These are phyloP conservation scores for Malus hybrid DNA, from an alignment of 331 rosid genomes.

Conservation along the genomic window DNA sequence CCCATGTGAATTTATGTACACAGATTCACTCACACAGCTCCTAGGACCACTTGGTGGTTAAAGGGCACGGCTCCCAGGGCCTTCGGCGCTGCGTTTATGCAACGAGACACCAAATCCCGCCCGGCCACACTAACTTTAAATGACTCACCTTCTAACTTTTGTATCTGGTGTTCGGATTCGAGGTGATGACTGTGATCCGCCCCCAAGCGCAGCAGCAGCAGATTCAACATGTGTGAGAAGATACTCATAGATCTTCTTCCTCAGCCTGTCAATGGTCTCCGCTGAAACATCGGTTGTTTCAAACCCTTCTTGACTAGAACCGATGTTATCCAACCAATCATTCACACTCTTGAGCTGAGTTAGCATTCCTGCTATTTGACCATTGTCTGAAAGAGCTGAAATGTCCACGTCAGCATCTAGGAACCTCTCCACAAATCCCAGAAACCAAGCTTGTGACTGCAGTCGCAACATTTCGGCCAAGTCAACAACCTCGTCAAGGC, in stretches of 20 bases:
- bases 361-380: conserved; percentile 85
- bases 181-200: conserved; percentile 49
- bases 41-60: conserved; percentile 32
- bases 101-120: not conserved
- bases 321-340: conserved; percentile 78
- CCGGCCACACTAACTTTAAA: not conserved
- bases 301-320: conserved; percentile 35
- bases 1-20: conserved; percentile 56
- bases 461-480: conserved; percentile 53
- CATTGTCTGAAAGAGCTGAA: conserved; percentile 60
- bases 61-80: conserved; percentile 19
- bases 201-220: conserved; percentile 86
- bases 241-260: conserved; percentile 86
- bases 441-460: conserved; percentile 76
- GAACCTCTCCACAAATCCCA: conserved; percentile 77
- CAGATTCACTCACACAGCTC: conserved; percentile 13
- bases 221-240: conserved; percentile 93
- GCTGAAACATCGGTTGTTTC: conserved; percentile 41
- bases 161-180: conserved; percentile 36
- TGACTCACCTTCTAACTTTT: conserved; percentile 48
- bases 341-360: conserved; percentile 89
- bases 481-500: conserved; percentile 61
- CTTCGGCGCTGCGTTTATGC: not conserved
- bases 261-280: conserved; percentile 59
- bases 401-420: conserved; percentile 68